Base-by-base conservation (phyloP, 2,329 filamentous ascomycete genomes). In the Fusarium buharicum region DNA sequence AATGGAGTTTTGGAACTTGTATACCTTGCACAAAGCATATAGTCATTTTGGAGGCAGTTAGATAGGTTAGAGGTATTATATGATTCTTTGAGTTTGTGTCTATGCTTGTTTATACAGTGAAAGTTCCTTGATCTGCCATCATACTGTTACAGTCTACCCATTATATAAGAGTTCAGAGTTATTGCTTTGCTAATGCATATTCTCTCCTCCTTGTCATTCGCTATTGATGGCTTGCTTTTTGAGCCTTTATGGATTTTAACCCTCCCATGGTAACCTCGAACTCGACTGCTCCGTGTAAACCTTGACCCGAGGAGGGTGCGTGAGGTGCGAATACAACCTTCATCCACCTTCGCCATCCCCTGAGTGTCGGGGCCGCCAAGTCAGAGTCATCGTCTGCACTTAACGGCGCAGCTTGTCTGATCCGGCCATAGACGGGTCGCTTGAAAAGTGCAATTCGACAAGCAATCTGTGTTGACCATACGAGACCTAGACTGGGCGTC, bases 241-340 rank as follows among this genome's bases (percentile, higher is more conserved):
- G 50, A 11, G 22, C 20, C 37, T 66, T 50, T 9, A 76, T 59
- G 17, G 73, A 76, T 64, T 74, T 79, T 12, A 89, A 49, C 0
- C 92, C 92, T 0, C 85, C 87, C 71, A 84, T 85, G 67, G 82
- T 86, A 53, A 97, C 88, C 74, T 93, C 89, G 74, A 93, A 96
- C 70, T 91, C 88, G 4, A 89, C 81, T 13, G 85, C 86, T 8
- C 78, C 79, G 2, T 77, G 70, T 49, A 82, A 62, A 11, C 82
- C 78, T 48, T 81, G 73, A 14, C 84, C 79, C 59, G 79, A 80
- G 2, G 82, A 82, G 3, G 79, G 76, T 4, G 85, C 84, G 84
- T 96, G 95, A 2, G 91, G 85, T 44, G 92, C 90, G 79, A 97
- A 98, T 1, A 96, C 94, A 9, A 98, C 85, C 75, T 93, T 96